Evolutionary conservation across 2,329 filamentous ascomycete genomes (phyloP), one percentile per base, ranked within the genome.

Genomic region (Colletotrichum cordylinicola): DNA sequence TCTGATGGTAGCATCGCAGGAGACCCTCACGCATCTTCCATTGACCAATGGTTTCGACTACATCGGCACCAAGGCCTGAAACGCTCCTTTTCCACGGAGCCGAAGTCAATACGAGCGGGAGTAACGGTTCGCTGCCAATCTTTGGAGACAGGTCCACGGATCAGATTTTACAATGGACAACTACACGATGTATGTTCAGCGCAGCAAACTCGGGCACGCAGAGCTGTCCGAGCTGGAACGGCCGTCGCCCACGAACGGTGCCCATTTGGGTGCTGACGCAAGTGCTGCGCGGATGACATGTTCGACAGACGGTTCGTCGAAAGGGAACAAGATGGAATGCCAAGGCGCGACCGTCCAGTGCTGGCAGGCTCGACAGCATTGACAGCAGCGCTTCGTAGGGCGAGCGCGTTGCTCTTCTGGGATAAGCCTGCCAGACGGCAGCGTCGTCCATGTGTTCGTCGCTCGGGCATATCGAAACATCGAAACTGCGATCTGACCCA

Each of bases 401-500:
- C 24, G 39, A 52, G 8, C 18, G 35, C 12, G 37, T 66, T 29
- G 37, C 67, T 62, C 27, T 35, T 35, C 27, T 52, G 27, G 67
- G 56, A 35, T 52, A 33, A 15, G 24, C 55, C 67, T 67, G 37
- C 37, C 18, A 69, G 21, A 8, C n/a, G 62, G 33, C 68, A 60
- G n/a, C 61, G 37, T 27, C 37, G 64, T 52, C 43, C 35, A 68
- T 64, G 73, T 37, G 64, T 68, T 72, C 56, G 29, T 68, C 74
- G 70, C 70, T 76, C 66, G 70, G 70, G 48, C 65, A 27, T 16
- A 56, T 66, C 65, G 74, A 76, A 74, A 73, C 70, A 56, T 66
- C 65, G 74, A 76, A 69, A 73, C 70, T 43, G 58, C 56, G 58
- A 64, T 33, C 55, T 75, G 70, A 58, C 56, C 69, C 48, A 52